Base-by-base conservation (phyloP, 1,139 yeast species). In the Blastobotrys elegans region DNA sequence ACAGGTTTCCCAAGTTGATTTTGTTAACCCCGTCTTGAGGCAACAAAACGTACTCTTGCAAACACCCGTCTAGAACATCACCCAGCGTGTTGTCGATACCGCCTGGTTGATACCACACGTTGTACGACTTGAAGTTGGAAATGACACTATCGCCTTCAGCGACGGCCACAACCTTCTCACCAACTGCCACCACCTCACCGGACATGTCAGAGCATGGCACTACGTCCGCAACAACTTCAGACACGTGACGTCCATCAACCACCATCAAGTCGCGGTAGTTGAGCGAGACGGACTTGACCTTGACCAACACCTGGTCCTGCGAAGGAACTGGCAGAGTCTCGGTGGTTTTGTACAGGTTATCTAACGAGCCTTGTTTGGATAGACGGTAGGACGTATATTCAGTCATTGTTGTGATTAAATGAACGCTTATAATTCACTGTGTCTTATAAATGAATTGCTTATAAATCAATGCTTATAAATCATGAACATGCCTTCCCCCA, bases 251-350 rank as follows among this genome's bases (percentile, higher is more conserved):
- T 13, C 44, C 46, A 17, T 29, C 44, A 24, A 48, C 39, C 30
- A 55, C 54, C 46, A 50, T 47, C 22, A 55, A 7, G 40, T 56
- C 59, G 21, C 59, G 46, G 41, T 46, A 53, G 31, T 56, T 56
- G 39, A 56, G 46, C 13, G 58, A 46, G 14, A 52, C 55, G 8
- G 58, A 52, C 36, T 50, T 49, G 26, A 53, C 45, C 29, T 48
- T 43, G 31, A 56, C 42, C 17, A 53, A 51, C 10, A 56, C 53
- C 11, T 33, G 17, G 13, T 33, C 22, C 35, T 54, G 49, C 14
- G 47, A 40, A 21, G 22, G 43, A 24, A 13, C 50, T 11, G 37
- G 55, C 18, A 51, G 29, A 2, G 36, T 41, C 38, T 52, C 56
- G 16, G 33, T 34, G 30, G 4, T 4, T 20, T 20, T 30, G 34